A percentile compares a stretch with the other conserved stretches of the same genome.
Conservation (phyloP, 2,329 filamentous ascomycete genomes). For the Arthrobotrys iridis region DNA sequence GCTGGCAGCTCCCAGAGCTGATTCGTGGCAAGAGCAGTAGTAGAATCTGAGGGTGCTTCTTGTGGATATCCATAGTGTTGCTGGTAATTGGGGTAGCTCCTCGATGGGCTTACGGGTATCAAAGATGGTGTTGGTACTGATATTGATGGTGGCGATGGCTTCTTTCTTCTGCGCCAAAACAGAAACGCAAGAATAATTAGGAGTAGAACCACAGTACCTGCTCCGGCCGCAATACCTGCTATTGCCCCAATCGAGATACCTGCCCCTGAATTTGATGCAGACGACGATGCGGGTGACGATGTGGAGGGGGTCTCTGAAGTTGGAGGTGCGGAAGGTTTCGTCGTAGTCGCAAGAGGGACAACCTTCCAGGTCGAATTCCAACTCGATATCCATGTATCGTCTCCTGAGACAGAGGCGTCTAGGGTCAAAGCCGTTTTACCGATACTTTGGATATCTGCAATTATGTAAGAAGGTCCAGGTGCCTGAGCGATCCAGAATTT, state of each 20-base stretch:
- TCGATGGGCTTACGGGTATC: too few species aligned
- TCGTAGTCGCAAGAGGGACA: neutral
- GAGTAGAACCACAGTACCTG: neutral
- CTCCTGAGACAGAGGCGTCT: neutral
- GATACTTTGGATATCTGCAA: conserved; percentile 51
- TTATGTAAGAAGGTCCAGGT: conserved; percentile 60
- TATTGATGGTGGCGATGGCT: too few species aligned
- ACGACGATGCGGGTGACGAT: neutral
- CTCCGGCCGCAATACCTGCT: neutral
- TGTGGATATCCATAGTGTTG: too few species aligned
- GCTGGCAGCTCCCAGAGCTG: neutral
- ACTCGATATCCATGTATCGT: neutral
- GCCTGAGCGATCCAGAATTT: conserved; percentile 63
- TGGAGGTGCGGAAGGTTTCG: neutral
- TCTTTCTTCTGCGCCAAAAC: neutral
- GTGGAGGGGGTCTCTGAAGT: neutral
- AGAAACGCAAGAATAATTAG: neutral
- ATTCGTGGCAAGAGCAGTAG: neutral
- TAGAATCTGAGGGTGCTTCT: neutral
- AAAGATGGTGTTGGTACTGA: too few species aligned
- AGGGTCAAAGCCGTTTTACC: neutral
- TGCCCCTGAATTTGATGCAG: neutral
- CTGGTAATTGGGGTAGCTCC: too few species aligned
- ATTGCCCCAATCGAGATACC: neutral
- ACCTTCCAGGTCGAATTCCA: neutral